Evolutionary conservation across 2,329 filamentous ascomycete genomes (phyloP), one percentile per base, ranked within the genome.

Genomic region (Fusarium domesticum): DNA sequence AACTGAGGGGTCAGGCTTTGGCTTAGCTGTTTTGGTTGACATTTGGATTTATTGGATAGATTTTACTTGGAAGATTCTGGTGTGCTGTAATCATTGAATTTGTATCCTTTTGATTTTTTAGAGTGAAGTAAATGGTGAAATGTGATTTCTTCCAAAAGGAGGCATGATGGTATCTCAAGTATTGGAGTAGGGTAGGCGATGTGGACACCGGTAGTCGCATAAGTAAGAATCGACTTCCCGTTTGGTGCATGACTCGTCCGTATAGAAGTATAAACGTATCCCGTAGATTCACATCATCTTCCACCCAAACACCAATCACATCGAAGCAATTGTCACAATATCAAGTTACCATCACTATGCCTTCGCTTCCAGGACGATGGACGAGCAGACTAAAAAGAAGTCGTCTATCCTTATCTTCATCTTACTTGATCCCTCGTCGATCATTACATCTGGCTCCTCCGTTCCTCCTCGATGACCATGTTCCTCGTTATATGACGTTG

Each of bases 381-480:
- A 12, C 15, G 18, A 17, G 15, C 7, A 31, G 10, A 17, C 6
- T 34, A 7, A 6, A 18, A 12, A 55, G 39, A 39, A 35, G 18
- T 4, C 8, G 15, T 14, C 20, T 18, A 19, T 12, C 3, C 39
- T 45, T 42, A 42, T 25, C 45, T 19, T 32, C n/a, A 35, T 43
- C 14, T 37, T 20, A 31, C 8, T 30, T 6, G 36, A 20, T 41
- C 18, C 20, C 33, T 33, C 48, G 43, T 38, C 58, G 61, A 14
- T 43, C 54, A 20, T 69, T 82, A 4, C 78, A 81, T 57, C 69
- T 81, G 3, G 78, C 77, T 6, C 78, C 78, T 7, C 77, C 78
- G 2, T 93, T 87, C 64, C 76, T 93, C 16, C 77, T 93, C 3
- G 81, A 86, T 43, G 77, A 84, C 61, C 89, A 93, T 64, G 79